Evolutionary conservation across 352 stramenopile species (phyloP), one percentile per base, ranked within the genome.

Genomic region (Phytophthora litchii): DNA sequence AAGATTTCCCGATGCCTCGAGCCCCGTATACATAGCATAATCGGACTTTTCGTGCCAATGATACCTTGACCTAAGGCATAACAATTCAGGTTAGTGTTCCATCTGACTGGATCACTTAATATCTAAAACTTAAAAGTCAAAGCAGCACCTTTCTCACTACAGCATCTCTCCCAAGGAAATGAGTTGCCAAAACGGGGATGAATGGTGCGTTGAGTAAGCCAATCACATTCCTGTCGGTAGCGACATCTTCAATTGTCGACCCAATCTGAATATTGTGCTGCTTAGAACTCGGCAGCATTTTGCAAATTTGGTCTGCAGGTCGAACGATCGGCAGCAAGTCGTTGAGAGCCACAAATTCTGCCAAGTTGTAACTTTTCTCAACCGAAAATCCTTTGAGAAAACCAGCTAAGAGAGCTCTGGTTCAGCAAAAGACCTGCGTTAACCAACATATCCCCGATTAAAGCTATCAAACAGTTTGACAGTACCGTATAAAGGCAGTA

Each of bases 1-100:
- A 81, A 8, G 82, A 83, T 44, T 92, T 90, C 11, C 82, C 82
- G 11, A 80, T 60, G 12, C 82, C 82, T 31, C 67, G 60, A 20
- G 57, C 50, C 13, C 79, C 79, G 25, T 66, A 67, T 8, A 91
- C 42, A 17, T 64, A 76, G 67, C 78, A 87, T 20, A 89, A 61
- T 42, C 78, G 79, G 20, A 75, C 65, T 14, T 73, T 74, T 44
- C 63, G 59, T 29, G 50, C 46, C 43, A 79, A 34, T 11, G 43
- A 70, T 31, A 51, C 34, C 16, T 78, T 69, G 13, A 76, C 31
- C 67, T 84, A 41, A 63, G 63, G 12, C 41, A 37, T 23, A 64
- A 34, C 19, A 48, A 29, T 12, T 32, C 7, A 17, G 9, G 10
- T 60, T 35, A 70, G 36, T 43, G 9, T 42, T 13, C 29, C 6